Conservation (phyloP, 108 stramenopile genomes). For the Skeletonema tropicum region DNA sequence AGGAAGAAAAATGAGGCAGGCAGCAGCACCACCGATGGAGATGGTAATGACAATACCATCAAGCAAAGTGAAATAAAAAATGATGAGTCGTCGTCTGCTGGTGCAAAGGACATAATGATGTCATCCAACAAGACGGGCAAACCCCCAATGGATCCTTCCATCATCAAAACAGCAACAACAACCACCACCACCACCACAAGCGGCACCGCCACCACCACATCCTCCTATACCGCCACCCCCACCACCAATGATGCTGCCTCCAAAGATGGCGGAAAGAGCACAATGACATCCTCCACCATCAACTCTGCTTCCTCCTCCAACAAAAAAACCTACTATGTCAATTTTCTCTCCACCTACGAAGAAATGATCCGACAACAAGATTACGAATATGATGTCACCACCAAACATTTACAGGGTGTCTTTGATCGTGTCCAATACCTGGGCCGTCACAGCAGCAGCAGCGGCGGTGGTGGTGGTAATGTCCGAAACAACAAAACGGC, state of each 20-base stretch:
- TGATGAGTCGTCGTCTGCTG: too few relatives aligned
- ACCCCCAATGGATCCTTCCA: background rate
- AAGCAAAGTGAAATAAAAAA: too few relatives aligned
- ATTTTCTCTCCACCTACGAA: slow-evolving; percentile 58
- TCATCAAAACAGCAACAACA: background rate
- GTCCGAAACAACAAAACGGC: background rate
- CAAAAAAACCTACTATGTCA: background rate
- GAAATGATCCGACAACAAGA: slow-evolving; percentile 77
- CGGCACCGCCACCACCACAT: too few relatives aligned
- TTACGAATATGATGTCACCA: slow-evolving; percentile 48
- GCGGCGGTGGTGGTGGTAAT: too few relatives aligned
- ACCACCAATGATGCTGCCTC: background rate
- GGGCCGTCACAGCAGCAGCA: slow-evolving; percentile 22
- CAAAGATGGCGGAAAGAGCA: background rate
- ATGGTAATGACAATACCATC: too few relatives aligned
- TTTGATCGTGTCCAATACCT: slow-evolving; percentile 41
- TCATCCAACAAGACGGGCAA: background rate
- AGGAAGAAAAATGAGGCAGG: too few relatives aligned
- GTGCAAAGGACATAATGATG: background rate
- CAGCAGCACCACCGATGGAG: too few relatives aligned
- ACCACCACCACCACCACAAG: background rate
- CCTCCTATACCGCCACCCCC: background rate
- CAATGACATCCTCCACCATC: background rate
- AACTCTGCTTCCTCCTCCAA: background rate
- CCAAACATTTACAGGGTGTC: slow-evolving; percentile 48